Base-by-base conservation (phyloP, 805 yeast genomes). In the Yamadazyma sp. region DNA sequence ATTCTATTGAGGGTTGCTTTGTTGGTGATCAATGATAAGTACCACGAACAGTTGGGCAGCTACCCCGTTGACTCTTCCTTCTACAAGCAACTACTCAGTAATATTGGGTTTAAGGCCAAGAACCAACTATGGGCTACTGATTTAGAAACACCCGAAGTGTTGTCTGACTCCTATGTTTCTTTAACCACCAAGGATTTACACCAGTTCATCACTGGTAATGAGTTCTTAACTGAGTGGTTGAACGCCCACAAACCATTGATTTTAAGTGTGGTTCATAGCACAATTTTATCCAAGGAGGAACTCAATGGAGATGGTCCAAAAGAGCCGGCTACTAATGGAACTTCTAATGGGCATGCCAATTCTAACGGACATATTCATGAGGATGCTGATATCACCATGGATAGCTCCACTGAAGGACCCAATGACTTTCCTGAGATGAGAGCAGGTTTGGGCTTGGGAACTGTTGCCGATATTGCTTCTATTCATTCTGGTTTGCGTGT, bases 381-480 rank as follows among this genome's bases (percentile, higher is more conserved):
- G n/a, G 49, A 40, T 7, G 33, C 39, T 13, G 40, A 34, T 32
- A 28, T 28, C 19, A 41, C 46, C 19, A 12, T 21, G 10, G 38
- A 33, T 11, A 28, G 15, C 13, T 13, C 33, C 8, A 13, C 13
- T 8, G n/a, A 28, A 4, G 13, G 14, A 5, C 17, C 23, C 10
- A 14, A 26, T 12, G 41, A 37, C 6, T n/a, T n/a, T n/a, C n/a
- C n/a, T n/a, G 47, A 44, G 50, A 49, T 8, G 27, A 57, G 28
- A 33, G 44, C 45, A 8, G 39, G 28, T 5, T 31, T 42, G 19
- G 73, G 73, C 1, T 46, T 67, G 27, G 73, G 73, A 9, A 62
- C 55, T n/a, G 61, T 64, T 9, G 59, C 60, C 25, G 73, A 67
- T 41, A 67, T 67, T 15, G 53, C 62, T 5, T 64, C 71, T 3